phyloP scores from a whole-genome alignment of 352 stramenopile genomes.

The Chrysophaeum taylorii region DNA sequence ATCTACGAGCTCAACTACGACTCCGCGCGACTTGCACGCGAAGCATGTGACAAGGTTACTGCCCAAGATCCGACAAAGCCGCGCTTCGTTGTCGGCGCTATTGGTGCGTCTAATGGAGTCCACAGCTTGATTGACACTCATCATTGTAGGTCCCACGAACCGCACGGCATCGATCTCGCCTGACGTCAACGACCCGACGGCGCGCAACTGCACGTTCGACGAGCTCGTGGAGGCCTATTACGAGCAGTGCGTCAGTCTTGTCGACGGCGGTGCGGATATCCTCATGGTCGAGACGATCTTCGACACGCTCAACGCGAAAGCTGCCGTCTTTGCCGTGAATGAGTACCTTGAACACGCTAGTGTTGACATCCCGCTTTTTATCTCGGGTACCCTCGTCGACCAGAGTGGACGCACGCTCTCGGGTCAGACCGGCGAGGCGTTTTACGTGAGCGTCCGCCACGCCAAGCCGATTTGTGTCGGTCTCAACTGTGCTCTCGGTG shows the following conservation, averaged over 20 bases:
- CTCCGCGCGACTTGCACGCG: constrained; percentile 70
- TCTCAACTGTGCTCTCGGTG: constrained; percentile 88
- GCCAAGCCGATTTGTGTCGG: constrained; percentile 90
- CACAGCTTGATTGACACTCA: background rate
- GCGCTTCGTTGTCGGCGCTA: constrained; percentile 85
- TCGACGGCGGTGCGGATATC: constrained; percentile 86
- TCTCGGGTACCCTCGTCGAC: constrained; percentile 90
- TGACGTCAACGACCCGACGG: constrained; percentile 80
- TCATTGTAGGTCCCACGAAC: constrained; percentile 64
- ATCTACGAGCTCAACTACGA: constrained; percentile 91
- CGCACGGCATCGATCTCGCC: constrained; percentile 86
- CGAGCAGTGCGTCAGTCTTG: constrained; percentile 78
- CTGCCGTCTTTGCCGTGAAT: constrained; percentile 81
- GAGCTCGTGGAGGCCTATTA: constrained; percentile 90
- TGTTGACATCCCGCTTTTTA: constrained; percentile 82
- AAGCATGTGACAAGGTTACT: constrained; percentile 84
- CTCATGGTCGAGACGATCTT: constrained; percentile 96
- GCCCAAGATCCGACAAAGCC: constrained; percentile 73
- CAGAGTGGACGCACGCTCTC: constrained; percentile 88
- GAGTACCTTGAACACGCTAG: constrained; percentile 77
- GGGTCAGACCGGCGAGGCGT: constrained; percentile 88
- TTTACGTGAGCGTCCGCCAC: constrained; percentile 88
- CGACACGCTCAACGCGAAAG: constrained; percentile 93
- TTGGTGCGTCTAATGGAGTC: constrained; percentile 41
- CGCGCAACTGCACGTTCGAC: constrained; percentile 90